Evolutionary conservation across 257 asterid species (phyloP).

Genomic region (Anisodus acutangulus): DNA sequence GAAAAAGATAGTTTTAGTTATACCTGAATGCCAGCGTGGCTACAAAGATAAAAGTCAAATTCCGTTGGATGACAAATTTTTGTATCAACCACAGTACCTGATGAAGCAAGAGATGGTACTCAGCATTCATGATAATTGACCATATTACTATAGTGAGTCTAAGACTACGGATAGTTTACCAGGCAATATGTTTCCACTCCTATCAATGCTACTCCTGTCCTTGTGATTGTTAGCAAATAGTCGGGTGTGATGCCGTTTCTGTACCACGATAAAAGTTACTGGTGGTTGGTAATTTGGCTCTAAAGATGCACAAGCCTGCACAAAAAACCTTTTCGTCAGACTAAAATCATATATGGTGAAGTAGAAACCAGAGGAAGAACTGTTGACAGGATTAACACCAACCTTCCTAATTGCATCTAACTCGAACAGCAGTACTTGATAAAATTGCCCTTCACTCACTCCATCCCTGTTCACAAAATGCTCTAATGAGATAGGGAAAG

Average conservation of each 20-base stretch:
- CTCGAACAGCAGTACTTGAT: constrained; percentile 90
- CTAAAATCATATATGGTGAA: background rate
- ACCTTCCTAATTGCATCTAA: constrained; percentile 97
- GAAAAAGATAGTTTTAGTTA: constrained; percentile 2
- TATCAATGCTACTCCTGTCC: constrained; percentile 86
- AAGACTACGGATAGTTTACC: constrained; percentile 48
- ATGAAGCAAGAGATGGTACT: background rate
- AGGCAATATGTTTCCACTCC: constrained; percentile 92
- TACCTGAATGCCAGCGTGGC: constrained; percentile 99
- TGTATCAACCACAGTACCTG: constrained; percentile 95
- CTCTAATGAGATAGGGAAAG: constrained; percentile 21
- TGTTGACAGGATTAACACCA: background rate
- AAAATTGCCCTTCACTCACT: constrained; percentile 96
- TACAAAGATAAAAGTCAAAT: constrained; percentile 92
- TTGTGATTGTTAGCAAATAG: constrained; percentile 88
- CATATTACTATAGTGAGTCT: background rate
- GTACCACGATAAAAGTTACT: constrained; percentile 92
- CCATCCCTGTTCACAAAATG: constrained; percentile 70
- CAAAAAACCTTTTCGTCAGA: constrained; percentile 26
- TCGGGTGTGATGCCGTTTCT: constrained; percentile 93
- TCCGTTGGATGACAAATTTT: constrained; percentile 98
- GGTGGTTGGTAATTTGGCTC: constrained; percentile 98
- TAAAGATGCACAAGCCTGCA: constrained; percentile 94
- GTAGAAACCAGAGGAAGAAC: constrained; percentile 14
- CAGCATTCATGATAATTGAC: background rate